A percentile compares a stretch with the other conserved stretches of the same genome.
These are phyloP conservation scores for Colletotrichum sp. DNA, from an alignment of 2,329 filamentous ascomycete genomes.

Conservation along the genomic window DNA sequence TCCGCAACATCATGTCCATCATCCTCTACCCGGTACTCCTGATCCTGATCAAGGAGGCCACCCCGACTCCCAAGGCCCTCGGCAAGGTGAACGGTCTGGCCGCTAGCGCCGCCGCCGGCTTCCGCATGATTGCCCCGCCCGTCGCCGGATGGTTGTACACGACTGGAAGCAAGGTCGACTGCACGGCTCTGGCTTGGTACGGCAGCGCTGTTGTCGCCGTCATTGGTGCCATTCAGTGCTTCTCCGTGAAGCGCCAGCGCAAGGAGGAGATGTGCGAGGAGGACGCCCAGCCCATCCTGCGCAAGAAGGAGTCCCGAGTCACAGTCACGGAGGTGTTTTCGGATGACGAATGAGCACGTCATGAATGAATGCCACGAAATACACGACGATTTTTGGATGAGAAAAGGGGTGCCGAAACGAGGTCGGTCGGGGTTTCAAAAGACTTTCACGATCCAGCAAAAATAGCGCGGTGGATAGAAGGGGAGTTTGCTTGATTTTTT, in stretches of 20 bases:
- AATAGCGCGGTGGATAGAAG: conserved; percentile 1
- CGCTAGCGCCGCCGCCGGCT: conserved; percentile 69
- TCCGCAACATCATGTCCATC: conserved; percentile 67
- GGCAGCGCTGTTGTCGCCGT: conserved; percentile 62
- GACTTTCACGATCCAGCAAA: conserved; percentile 1
- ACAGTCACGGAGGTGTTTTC: conserved; percentile 14
- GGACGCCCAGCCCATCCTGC: background rate
- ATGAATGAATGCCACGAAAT: background rate
- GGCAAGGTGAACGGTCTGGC: conserved; percentile 72
- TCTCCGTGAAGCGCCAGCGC: conserved; percentile 48
- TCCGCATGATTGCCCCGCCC: conserved; percentile 71
- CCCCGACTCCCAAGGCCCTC: conserved; percentile 58
- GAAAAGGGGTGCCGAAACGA: background rate
- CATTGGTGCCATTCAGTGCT: conserved; percentile 65
- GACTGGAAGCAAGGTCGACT: conserved; percentile 62
- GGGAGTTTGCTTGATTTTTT: conserved; percentile 1
- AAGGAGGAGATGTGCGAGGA: conserved; percentile 5
- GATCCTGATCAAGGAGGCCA: conserved; percentile 72
- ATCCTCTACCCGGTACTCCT: conserved; percentile 70
- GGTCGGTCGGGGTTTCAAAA: background rate
- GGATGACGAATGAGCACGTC: conserved; percentile 15
- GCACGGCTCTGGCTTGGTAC: conserved; percentile 69
- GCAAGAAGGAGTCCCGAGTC: conserved; percentile 15
- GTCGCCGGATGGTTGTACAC: conserved; percentile 68
- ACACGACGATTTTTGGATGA: background rate